Evolutionary conservation across 2,329 filamentous ascomycete species (phyloP), one percentile per base, ranked within the genome.

Genomic region (Fusarium sarcochroum): DNA sequence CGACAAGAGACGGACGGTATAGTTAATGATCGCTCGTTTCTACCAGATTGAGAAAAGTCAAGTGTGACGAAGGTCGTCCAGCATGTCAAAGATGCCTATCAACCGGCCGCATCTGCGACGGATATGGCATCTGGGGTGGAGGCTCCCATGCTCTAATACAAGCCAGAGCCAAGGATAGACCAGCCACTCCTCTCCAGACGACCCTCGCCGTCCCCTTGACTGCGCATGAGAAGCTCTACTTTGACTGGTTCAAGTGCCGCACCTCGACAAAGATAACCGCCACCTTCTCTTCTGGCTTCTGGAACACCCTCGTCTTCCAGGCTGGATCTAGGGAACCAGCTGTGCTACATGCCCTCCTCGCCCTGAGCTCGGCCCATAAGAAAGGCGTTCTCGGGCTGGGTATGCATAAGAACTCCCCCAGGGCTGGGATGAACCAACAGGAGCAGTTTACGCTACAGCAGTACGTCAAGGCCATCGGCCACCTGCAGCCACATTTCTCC

Each of bases 261-360:
- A 82, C 79, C 6, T 71, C 70, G 1, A 65, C 70, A 5, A 82
- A 81, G 52, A 60, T 83, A 1, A 77, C 76, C 0, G 80, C 80
- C 1, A 72, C 74, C 2, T 82, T 80, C 52, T 64, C 58, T 21
- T 80, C 77, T 2, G 62, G 52, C 1, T 82, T 83, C 44, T 83
- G 81, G 81, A 70, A 71, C 27, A 72, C 63, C 8, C 73, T 82
- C 11, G 57, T 83, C 15, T 68, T 81, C 23, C 81, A 82, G 38
- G 76, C 76, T 7, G 76, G 76, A 20, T 58, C 75, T 1, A 68
- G 46, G 13, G 80, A 83, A 50, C 80, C 80, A 0, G 78, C 80
- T 2, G 73, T 83, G 4, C 57, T 82, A n/a, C 80, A 83, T 37
- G 79, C 80, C 3, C 68, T 76, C 3, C 69, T 83, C 6, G 80